A percentile compares a stretch with the other conserved stretches of the same genome.
Conservation (phyloP, 768 basidiomycete species). For the Mycena haematopus region DNA sequence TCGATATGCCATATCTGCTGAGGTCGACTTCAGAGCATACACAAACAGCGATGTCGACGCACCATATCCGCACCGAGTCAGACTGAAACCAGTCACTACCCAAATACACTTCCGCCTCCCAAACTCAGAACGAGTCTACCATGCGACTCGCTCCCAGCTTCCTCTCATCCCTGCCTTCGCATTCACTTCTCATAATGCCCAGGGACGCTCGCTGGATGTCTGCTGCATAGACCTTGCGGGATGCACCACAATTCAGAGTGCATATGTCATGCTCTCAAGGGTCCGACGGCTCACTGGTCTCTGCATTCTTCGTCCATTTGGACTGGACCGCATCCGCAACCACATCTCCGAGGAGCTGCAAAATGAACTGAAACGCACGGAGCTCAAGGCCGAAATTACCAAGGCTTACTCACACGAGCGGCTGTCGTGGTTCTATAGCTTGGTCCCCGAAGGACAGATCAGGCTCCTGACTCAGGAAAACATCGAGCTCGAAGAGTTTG, state of each 20-base stretch:
- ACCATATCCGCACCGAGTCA: constrained; percentile 10
- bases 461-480: background rate
- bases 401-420: constrained; percentile 3
- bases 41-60: background rate
- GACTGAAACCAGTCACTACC: background rate
- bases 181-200: constrained; percentile 10
- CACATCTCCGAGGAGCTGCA: constrained; percentile 18
- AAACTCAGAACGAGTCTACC: constrained; percentile 3
- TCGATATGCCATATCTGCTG: too few species aligned
- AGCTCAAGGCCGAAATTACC: constrained; percentile 7
- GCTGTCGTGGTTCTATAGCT: constrained; percentile 1
- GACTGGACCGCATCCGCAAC: constrained; percentile 9
- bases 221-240: background rate
- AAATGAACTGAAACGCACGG: constrained; percentile 6
- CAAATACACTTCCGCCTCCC: constrained; percentile 9
- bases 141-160: constrained; percentile 17
- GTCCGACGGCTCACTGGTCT: too few species aligned
- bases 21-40: background rate
- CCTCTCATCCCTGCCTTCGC: constrained; percentile 13
- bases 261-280: too few species aligned
- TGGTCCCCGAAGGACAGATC: background rate
- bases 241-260: too few species aligned
- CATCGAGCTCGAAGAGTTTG: too few species aligned
- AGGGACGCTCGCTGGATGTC: constrained; percentile 6
- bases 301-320: constrained; percentile 18